Evolutionary conservation across 169 alveolate species (phyloP).

Genomic region (Plasmodium chabaudi): DNA sequence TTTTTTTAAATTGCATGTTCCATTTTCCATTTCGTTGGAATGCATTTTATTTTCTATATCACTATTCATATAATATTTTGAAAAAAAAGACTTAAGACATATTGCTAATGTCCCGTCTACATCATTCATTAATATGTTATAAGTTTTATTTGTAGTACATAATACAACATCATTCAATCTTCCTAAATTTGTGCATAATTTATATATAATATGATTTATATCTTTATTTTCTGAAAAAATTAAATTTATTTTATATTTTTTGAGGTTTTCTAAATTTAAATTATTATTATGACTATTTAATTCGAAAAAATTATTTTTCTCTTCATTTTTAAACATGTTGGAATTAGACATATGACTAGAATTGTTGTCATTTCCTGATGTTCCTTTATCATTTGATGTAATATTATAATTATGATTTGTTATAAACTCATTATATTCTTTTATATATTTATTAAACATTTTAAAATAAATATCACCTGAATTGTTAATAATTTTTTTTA

Average conservation of each 20-base stretch:
- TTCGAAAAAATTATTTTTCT: conserved; percentile 32
- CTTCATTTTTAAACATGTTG: conserved; percentile 4
- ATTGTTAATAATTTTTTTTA: conserved; percentile 37
- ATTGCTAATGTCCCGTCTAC: conserved; percentile 73
- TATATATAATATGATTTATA: conserved; percentile 52
- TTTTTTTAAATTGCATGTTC: background rate
- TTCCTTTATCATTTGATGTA: background rate
- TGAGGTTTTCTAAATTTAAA: conserved; percentile 30
- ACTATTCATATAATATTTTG: conserved; percentile 24
- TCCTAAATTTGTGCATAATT: conserved; percentile 55
- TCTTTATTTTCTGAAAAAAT: conserved; percentile 74
- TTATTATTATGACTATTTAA: conserved; percentile 26
- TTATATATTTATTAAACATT: conserved; percentile 60
- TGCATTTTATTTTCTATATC: background rate
- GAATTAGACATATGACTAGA: background rate
- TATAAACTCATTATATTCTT: conserved; percentile 59
- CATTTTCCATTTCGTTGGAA: background rate
- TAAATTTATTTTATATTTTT: conserved; percentile 65
- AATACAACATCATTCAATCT: conserved; percentile 65
- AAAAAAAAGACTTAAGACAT: conserved; percentile 48
- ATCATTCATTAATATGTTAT: conserved; percentile 56
- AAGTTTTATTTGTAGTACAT: conserved; percentile 70
- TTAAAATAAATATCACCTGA: conserved; percentile 67
- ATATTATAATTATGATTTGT: conserved; percentile 45
- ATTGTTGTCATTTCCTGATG: background rate